phyloP scores from a whole-genome alignment of 1,284 basidiomycete genomes.

The Cystobasidium slooffiae region DNA sequence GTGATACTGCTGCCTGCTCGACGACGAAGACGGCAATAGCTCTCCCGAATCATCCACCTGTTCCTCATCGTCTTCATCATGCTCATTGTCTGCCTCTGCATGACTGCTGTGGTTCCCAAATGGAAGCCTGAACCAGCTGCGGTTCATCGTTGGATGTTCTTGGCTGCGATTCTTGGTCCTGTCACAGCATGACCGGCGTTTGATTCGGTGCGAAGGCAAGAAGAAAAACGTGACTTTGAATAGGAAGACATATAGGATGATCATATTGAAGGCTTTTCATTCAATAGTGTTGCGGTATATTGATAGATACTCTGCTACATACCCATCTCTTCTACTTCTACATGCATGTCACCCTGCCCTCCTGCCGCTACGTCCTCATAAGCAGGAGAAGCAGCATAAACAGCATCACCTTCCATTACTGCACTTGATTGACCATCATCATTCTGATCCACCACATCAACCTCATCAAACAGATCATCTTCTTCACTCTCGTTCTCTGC shows the following conservation, averaged over 20 bases:
- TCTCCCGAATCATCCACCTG: constrained; percentile 22
- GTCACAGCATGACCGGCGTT: constrained; percentile 6
- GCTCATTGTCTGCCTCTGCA: neutral
- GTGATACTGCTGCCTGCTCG: neutral
- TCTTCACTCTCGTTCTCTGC: neutral
- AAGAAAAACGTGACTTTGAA: constrained; percentile 19
- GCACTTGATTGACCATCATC: neutral
- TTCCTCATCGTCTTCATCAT: constrained; percentile 11
- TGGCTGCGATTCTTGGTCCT: neutral
- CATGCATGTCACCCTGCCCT: neutral
- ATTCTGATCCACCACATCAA: neutral
- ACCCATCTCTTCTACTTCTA: constrained; percentile 7
- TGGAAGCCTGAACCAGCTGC: constrained; percentile 43
- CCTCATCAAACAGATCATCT: constrained; percentile 31
- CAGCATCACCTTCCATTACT: neutral
- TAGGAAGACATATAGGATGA: neutral
- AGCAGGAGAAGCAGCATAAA: neutral
- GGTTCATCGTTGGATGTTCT: constrained; percentile 25
- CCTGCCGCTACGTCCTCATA: neutral
- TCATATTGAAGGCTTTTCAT: neutral
- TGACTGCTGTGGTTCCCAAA: constrained; percentile 21
- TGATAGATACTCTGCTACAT: neutral
- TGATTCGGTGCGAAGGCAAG: constrained; percentile 6
- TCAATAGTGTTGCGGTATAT: neutral
- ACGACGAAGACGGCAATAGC: constrained; percentile 1